phyloP scores from a whole-genome alignment of 108 stramenopile species.

The Cyclotella sp. region DNA sequence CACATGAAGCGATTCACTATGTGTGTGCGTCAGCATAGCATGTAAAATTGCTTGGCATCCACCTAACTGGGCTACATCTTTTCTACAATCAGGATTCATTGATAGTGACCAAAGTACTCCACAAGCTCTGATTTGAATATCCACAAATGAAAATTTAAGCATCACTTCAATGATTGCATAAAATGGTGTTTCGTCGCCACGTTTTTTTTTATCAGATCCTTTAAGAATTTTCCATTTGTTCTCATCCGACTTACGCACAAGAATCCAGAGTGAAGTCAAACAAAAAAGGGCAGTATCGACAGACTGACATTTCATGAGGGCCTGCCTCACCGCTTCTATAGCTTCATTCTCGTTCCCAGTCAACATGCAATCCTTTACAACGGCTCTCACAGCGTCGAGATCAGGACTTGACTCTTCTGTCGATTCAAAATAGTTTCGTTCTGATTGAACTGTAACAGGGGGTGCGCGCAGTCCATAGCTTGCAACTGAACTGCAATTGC shows the following conservation, averaged over 20 bases:
- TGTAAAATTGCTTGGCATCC: conserved; percentile 47
- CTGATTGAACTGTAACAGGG: background rate
- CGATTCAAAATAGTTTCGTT: conserved; percentile 15
- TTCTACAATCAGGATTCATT: conserved; percentile 31
- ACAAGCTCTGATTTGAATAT: conserved; percentile 43
- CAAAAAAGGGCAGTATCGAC: conserved; percentile 38
- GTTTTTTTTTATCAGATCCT: conserved; percentile 5
- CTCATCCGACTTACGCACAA: conserved; percentile 37
- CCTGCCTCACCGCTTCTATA: conserved; percentile 27
- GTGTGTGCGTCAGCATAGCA: conserved; percentile 16
- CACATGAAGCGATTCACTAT: conserved; percentile 29
- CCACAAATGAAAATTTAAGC: conserved; percentile 32
- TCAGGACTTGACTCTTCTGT: conserved; percentile 6
- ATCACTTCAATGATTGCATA: conserved; percentile 56
- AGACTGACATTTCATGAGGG: conserved; percentile 34
- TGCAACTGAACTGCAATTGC: conserved; percentile 5
- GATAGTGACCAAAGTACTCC: conserved; percentile 39
- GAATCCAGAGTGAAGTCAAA: conserved; percentile 35
- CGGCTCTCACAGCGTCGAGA: conserved; percentile 20
- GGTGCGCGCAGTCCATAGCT: conserved; percentile 32
- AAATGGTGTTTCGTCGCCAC: conserved; percentile 20
- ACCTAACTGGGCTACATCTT: conserved; percentile 36
- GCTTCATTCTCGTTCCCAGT: conserved; percentile 26
- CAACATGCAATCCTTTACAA: conserved; percentile 16
- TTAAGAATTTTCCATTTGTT: conserved; percentile 37